phyloP scores from a whole-genome alignment of 2,329 filamentous ascomycete species.

The Talaromyces funiculosus region DNA sequence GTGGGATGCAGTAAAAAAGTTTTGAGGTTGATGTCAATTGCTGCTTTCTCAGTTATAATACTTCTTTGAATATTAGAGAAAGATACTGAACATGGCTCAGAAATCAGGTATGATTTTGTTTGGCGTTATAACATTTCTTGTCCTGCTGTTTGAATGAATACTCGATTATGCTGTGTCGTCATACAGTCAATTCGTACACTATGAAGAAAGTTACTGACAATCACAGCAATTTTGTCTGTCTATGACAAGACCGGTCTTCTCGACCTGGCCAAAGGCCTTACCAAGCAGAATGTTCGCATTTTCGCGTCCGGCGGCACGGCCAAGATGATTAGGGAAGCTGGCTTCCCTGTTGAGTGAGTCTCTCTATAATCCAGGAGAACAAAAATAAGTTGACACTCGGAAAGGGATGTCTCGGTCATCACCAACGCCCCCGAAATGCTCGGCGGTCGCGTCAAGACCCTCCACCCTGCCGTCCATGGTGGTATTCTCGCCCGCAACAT shows the following conservation, averaged over 20 bases:
- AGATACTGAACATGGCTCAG: slow-evolving; percentile 27
- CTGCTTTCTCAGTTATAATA: neutral
- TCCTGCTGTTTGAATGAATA: neutral
- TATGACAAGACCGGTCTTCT: slow-evolving; percentile 97
- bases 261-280: slow-evolving; percentile 84
- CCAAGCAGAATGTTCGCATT: slow-evolving; percentile 83
- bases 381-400: neutral
- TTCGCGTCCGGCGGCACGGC: slow-evolving; percentile 93
- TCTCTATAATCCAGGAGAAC: neutral
- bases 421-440: slow-evolving; percentile 97
- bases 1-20: slow-evolving; percentile 12
- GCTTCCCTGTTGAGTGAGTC: slow-evolving; percentile 85
- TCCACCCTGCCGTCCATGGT: slow-evolving; percentile 85
- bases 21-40: no score
- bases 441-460: slow-evolving; percentile 84
- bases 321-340: slow-evolving; percentile 93
- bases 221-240: slow-evolving; percentile 85
- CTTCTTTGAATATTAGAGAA: neutral
- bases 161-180: neutral
- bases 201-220: neutral
- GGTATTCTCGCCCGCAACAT: slow-evolving; percentile 88
- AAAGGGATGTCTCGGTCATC: slow-evolving; percentile 94
- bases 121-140: neutral
- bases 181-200: neutral
- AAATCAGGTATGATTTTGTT: slow-evolving; percentile 33